These are phyloP conservation scores for Xylariaceae sp. DNA, from an alignment of 2,329 filamentous ascomycete genomes.

Conservation along the genomic window DNA sequence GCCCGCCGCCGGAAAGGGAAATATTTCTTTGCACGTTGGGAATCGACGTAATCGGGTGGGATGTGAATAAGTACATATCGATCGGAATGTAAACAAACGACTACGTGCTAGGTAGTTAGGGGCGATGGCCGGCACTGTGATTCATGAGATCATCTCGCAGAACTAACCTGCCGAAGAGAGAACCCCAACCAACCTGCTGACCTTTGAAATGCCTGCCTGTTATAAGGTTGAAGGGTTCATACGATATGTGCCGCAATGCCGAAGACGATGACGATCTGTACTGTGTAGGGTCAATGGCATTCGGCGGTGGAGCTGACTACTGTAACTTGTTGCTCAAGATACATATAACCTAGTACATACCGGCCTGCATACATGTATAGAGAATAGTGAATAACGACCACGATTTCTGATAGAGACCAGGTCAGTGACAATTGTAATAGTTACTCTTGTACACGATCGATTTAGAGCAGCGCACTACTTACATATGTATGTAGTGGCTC, in stretches of 20 bases:
- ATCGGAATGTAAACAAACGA: constrained; percentile 2
- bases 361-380: too few species aligned
- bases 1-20: constrained; percentile 13
- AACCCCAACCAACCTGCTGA: constrained; percentile 4
- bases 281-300: constrained; percentile 11
- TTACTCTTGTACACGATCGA: not conserved
- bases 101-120: constrained; percentile 8
- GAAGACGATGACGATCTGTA: constrained; percentile 12
- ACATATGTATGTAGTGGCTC: too few species aligned
- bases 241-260: constrained; percentile 2
- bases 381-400: constrained; percentile 9
- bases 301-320: constrained; percentile 6
- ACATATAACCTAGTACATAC: not conserved
- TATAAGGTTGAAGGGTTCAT: constrained; percentile 7
- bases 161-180: not conserved
- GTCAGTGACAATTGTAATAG: not conserved
- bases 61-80: not conserved
- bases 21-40: not conserved
- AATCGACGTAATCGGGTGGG: not conserved
- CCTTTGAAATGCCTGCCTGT: not conserved
- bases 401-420: constrained; percentile 9
- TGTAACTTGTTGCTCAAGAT: constrained; percentile 9
- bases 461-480: constrained; percentile 4
- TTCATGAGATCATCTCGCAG: constrained; percentile 22
- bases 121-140: constrained; percentile 3